Evolutionary conservation across 352 stramenopile species (phyloP).

Genomic region (Blastocystis sp.): DNA sequence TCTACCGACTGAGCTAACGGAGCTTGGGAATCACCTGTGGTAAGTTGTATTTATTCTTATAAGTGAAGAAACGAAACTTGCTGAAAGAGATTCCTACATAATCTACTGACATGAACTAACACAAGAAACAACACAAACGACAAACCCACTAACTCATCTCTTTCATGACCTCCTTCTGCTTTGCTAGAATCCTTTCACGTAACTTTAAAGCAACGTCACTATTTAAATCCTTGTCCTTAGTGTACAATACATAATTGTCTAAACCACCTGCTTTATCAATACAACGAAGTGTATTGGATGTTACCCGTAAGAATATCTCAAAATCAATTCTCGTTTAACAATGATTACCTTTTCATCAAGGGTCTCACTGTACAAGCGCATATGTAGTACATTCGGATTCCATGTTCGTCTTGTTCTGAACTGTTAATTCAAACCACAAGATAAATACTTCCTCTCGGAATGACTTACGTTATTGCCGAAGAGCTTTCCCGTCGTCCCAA

Average conservation of each 20-base stretch:
- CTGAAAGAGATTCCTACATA: too few relatives aligned
- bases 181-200: conserved; percentile 29
- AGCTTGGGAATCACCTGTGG: background rate
- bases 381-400: conserved; percentile 70
- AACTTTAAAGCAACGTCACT: conserved; percentile 59
- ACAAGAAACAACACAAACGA: background rate
- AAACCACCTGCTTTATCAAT: conserved; percentile 72
- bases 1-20: conserved; percentile 63
- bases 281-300: conserved; percentile 69
- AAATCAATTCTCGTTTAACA: background rate
- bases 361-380: conserved; percentile 70
- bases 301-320: conserved; percentile 68
- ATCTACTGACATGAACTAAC: background rate
- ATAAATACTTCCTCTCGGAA: conserved; percentile 68
- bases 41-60: background rate
- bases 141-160: conserved; percentile 52
- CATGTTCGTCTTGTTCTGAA: conserved; percentile 69
- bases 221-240: conserved; percentile 68
- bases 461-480: conserved; percentile 72
- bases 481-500: conserved; percentile 65
- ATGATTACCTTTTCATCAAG: conserved; percentile 67
- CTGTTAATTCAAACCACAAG: background rate
- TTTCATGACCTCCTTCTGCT: conserved; percentile 24
- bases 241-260: conserved; percentile 72
- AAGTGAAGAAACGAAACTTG: background rate